Evolutionary conservation across 495 filamentous ascomycete genomes (phyloP).

Genomic region (Neurospora africana): DNA sequence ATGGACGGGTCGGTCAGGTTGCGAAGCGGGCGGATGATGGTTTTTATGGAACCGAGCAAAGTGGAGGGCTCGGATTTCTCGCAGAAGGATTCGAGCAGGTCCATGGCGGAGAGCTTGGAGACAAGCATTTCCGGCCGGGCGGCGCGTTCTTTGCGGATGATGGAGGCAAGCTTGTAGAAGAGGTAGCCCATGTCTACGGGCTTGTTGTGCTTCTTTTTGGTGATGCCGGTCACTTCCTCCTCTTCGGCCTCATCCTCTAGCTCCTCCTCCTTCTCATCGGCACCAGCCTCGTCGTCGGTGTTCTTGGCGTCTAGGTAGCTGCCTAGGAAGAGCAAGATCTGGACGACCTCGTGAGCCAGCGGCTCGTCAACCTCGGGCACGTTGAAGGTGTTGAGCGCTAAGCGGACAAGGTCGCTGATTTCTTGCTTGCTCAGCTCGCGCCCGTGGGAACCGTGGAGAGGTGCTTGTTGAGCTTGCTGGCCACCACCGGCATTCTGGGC

Average conservation of each 20-base stretch:
- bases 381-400: conserved; percentile 54
- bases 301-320: conserved; percentile 18
- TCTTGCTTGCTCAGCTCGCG: conserved; percentile 53
- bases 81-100: conserved; percentile 54
- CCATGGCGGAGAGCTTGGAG: conserved; percentile 66
- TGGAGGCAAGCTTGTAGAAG: conserved; percentile 59
- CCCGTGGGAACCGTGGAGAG: conserved; percentile 60
- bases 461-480: conserved; percentile 41
- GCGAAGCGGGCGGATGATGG: conserved; percentile 68
- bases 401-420: conserved; percentile 54
- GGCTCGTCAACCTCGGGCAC: conserved; percentile 52
- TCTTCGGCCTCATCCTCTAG: conserved; percentile 35
- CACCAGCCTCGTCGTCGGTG: conserved; percentile 17
- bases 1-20: conserved; percentile 75
- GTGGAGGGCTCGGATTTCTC: conserved; percentile 44
- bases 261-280: conserved; percentile 29
- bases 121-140: conserved; percentile 49
- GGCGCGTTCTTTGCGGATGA: conserved; percentile 68
- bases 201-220: conserved; percentile 16
- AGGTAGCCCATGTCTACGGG: conserved; percentile 50
- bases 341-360: conserved; percentile 59
- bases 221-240: conserved; percentile 7
- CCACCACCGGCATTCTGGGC: conserved; percentile 46
- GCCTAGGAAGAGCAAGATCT: conserved; percentile 67
- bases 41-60: conserved; percentile 48